phyloP scores from a whole-genome alignment of 2,329 filamentous ascomycete genomes.

The Aspergillus sp. region DNA sequence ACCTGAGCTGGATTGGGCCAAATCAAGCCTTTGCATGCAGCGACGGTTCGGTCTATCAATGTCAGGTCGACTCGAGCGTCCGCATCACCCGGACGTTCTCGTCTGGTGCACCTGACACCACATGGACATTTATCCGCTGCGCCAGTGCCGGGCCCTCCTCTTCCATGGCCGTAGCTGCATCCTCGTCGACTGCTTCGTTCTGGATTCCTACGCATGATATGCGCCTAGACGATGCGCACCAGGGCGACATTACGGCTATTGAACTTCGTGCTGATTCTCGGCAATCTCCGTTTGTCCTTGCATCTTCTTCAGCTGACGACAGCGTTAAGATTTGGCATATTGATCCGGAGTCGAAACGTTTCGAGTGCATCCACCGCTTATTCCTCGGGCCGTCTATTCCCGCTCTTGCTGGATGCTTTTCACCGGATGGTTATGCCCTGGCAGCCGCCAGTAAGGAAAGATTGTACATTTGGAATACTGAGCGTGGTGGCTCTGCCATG shows the following conservation, averaged over 20 bases:
- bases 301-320: slow-evolving; percentile 40
- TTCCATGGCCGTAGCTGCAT: slow-evolving; percentile 34
- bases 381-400: slow-evolving; percentile 30
- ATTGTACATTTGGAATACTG: slow-evolving; percentile 42
- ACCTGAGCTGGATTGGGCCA: slow-evolving; percentile 36
- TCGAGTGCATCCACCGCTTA: slow-evolving; percentile 32
- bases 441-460: slow-evolving; percentile 39
- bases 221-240: slow-evolving; percentile 32
- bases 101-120: slow-evolving; percentile 21
- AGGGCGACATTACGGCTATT: slow-evolving; percentile 38
- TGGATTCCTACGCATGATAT: slow-evolving; percentile 43
- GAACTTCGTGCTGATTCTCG: slow-evolving; percentile 33
- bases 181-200: slow-evolving; percentile 30
- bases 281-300: slow-evolving; percentile 29
- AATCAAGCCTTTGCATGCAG: slow-evolving; percentile 35
- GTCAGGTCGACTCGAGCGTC: slow-evolving; percentile 32
- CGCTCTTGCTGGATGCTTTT: slow-evolving; percentile 38
- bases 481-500: slow-evolving; percentile 37
- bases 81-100: slow-evolving; percentile 29
- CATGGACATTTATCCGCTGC: slow-evolving; percentile 39
- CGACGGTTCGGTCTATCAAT: slow-evolving; percentile 35
- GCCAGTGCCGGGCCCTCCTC: slow-evolving; percentile 20
- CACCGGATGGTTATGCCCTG: slow-evolving; percentile 42
- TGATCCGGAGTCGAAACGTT: slow-evolving; percentile 30
- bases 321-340: slow-evolving; percentile 41